Evolutionary conservation across 179 eudicot species (phyloP), one percentile per base, ranked within the genome.

Genomic region (Beta corolliflora): DNA sequence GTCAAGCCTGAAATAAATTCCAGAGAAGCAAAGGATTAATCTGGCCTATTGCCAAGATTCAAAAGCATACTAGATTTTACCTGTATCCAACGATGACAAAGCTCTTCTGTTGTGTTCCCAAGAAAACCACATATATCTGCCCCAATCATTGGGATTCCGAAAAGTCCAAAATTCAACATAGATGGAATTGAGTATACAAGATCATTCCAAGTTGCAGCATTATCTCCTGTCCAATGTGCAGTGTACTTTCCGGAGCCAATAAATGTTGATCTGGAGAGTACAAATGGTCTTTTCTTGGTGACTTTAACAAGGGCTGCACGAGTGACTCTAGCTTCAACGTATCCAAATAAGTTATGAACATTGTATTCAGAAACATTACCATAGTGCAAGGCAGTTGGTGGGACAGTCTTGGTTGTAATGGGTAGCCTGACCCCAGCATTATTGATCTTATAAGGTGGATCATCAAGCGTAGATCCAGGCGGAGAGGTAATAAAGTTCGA

Each of bases 211-310:
- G 88, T 88, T 7, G 89, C 91, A 73, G 88, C 88, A 77, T 88
- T 88, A 61, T 88, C 91, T 75, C 91, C 91, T 1, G 91, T 88
- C 89, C 91, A 88, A 71, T 88, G 91, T 48, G 91, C 89, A 61
- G 89, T 77, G 71, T 79, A 85, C 55, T 70, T 83, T 11, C 91
- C 91, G 48, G 89, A 88, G 9, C 89, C 89, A 3, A 86, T 83
- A 75, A 88, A 88, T 23, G 89, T 86, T 9, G 88, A 85, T 58
- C 91, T 74, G 46, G 84, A 73, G 29, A 88, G 81, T 18, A 88
- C 14, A 29, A 88, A 88, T 18, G 91, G 89, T 54, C 91, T 82
- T 79, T 83, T 78, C 50, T 88, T 80, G 0, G 82, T 85, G 13
- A 60, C 58, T 12, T 76, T 77, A 9, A 79, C 31, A 46, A 88